Percentiles rank a stretch among this genome's conserved stretches.
Evolutionary conservation across 2,329 filamentous ascomycete species (phyloP).

Genomic region (Clonostachys byssicola): DNA sequence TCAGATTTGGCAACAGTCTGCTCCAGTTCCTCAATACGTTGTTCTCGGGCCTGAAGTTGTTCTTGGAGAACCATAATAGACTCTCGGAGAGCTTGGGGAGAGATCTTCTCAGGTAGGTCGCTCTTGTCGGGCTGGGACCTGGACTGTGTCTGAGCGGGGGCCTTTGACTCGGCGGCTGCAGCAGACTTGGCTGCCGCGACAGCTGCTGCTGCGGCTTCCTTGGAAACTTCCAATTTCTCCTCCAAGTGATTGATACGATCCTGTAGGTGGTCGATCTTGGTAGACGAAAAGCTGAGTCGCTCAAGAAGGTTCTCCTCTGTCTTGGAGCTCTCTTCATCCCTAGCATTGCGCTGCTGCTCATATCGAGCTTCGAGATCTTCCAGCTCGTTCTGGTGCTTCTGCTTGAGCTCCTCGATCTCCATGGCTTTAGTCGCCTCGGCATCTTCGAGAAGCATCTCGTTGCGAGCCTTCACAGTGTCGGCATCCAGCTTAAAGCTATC

Average conservation of each 20-base stretch:
- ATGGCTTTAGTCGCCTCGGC: conserved; percentile 65
- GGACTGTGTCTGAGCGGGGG: conserved; percentile 9
- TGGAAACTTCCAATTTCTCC: conserved; percentile 86
- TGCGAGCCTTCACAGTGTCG: conserved; percentile 74
- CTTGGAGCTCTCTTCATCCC: conserved; percentile 76
- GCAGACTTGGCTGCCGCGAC: conserved; percentile 67
- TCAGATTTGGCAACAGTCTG: conserved; percentile 64
- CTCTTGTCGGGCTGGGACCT: conserved; percentile 32
- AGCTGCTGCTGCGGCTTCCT: conserved; percentile 80
- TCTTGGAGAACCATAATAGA: conserved; percentile 96
- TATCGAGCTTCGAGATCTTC: conserved; percentile 75
- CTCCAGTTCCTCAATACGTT: conserved; percentile 83
- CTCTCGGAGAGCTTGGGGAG: conserved; percentile 89
- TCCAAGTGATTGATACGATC: conserved; percentile 82
- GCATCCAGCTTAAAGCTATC: conserved; percentile 75
- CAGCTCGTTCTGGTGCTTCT: conserved; percentile 63
- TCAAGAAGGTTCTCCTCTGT: conserved; percentile 77
- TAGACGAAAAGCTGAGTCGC: conserved; percentile 74
- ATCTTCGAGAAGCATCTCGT: conserved; percentile 82
- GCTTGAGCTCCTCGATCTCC: conserved; percentile 42
- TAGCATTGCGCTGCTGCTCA: conserved; percentile 67
- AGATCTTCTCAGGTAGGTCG: conserved; percentile 77
- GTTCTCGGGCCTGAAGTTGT: conserved; percentile 90
- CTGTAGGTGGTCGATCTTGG: conserved; percentile 80
- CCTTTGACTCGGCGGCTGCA: conserved; percentile 29